Base-by-base conservation (phyloP, 208 protist genomes). In the Leishmania amazonensis region DNA sequence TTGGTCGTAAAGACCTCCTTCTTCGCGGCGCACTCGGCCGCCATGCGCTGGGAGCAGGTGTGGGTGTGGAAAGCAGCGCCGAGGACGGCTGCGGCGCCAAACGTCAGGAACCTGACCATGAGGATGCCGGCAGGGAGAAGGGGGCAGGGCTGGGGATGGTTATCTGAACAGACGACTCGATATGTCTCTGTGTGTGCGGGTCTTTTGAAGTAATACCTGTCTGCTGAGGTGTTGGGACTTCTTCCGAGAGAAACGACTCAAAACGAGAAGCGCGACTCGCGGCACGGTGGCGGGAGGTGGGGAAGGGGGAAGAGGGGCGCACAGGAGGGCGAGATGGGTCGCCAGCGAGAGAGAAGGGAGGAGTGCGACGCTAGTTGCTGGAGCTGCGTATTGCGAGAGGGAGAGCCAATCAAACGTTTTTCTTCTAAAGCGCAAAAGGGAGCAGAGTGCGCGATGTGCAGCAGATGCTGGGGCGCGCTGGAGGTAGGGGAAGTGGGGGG, bases 21-120 rank as follows among this genome's bases (percentile, higher is more conserved):
- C 47, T 84, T 83, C 4, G 65, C 73, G 2, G 78, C 81, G 64
- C 88, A 93, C 83, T 92, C 78, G 9, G 91, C 91, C 2, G 81
- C 83, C 78, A 72, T 70, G 47, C 86, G 75, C 53, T 86, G 82
- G 21, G 90, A 86, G n/a, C 79, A 78, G 38, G 71, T 81, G 82
- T 89, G 91, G 62, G 91, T 92, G n/a, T 94, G 81, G 57, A 95
- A 87, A 15, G 89, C 87, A 40, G 91, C 93, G 81, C 93, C 93
- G 67, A 94, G 72, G 40, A 89, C 85, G n/a, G 89, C 76, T 19
- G 88, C 91, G 4, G 85, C 89, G 62, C 85, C 87, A 78, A 96
- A 92, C 3, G 89, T 81, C 65, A 95, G 68, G 65, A 94, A 88
- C 68, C 86, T 88, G 42, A 75, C 78, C 89, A 93, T 93, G 15